Evolutionary conservation across 495 filamentous ascomycete genomes (phyloP).

Genomic region (Aspergillus sclerotioniger): DNA sequence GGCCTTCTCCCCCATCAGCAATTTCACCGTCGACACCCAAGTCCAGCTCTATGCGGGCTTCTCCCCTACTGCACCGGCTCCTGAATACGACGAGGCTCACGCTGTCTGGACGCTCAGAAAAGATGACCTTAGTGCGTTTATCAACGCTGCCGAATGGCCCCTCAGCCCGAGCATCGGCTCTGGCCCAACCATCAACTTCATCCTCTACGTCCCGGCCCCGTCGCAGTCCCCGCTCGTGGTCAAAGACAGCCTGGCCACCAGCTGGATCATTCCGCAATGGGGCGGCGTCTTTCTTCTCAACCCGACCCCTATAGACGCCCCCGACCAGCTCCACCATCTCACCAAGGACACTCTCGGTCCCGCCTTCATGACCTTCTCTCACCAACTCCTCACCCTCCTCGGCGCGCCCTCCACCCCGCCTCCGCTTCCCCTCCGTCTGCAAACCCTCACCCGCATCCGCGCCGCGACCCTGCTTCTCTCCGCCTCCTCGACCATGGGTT

Average conservation of each 20-base stretch:
- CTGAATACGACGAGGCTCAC: conserved; percentile 50
- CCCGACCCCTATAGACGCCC: conserved; percentile 34
- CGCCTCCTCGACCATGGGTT: conserved; percentile 91
- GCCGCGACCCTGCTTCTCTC: conserved; percentile 84
- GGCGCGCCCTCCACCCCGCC: conserved; percentile 78
- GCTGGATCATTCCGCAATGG: conserved; percentile 97
- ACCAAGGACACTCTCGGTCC: conserved; percentile 65
- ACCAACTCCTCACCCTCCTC: conserved; percentile 85
- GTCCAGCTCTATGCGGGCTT: conserved; percentile 87
- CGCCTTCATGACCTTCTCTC: conserved; percentile 83
- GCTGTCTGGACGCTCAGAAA: conserved; percentile 69
- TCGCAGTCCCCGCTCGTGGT: conserved; percentile 62
- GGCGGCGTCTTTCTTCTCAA: conserved; percentile 85
- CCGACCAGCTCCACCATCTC: conserved; percentile 42
- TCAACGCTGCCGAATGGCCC: conserved; percentile 98
- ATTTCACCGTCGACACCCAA: conserved; percentile 96
- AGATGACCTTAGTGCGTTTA: conserved; percentile 88
- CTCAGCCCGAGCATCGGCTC: conserved; percentile 89
- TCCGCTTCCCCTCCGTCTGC: conserved; percentile 78
- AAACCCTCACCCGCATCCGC: conserved; percentile 77
- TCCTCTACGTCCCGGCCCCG: conserved; percentile 74
- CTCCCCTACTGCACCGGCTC: conserved; percentile 66
- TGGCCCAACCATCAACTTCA: conserved; percentile 92
- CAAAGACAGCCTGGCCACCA: conserved; percentile 70
- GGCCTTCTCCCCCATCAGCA: conserved; percentile 76